Evolutionary conservation across 805 yeast species (phyloP).

Genomic region (Hanseniaspora meyeri): DNA sequence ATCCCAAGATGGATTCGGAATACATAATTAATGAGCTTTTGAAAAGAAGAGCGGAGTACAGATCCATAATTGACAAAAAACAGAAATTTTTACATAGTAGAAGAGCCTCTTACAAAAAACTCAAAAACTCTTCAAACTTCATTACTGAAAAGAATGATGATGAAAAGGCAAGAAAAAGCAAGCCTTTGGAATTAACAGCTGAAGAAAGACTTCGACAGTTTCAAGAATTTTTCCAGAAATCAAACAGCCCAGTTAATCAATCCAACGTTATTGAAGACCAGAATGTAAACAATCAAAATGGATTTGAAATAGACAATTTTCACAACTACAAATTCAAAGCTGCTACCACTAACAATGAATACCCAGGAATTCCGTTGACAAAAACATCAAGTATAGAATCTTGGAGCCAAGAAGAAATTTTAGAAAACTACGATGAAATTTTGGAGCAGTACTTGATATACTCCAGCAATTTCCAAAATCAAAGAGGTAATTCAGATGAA

Average conservation of each 20-base stretch:
- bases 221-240: slow-evolving; percentile 4
- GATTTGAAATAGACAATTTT: slow-evolving; percentile 5
- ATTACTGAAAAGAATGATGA: neutral
- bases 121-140: neutral
- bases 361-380: neutral
- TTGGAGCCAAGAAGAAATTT: slow-evolving; percentile 7
- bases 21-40: slow-evolving; percentile 5
- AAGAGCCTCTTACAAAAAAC: neutral
- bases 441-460: slow-evolving; percentile 6
- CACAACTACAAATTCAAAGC: slow-evolving; percentile 11
- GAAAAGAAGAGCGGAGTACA: slow-evolving; percentile 11
- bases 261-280: neutral
- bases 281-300: neutral
- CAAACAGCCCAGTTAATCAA: neutral
- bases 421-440: slow-evolving; percentile 12
- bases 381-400: neutral
- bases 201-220: slow-evolving; percentile 11
- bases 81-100: neutral
- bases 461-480: neutral
- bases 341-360: neutral
- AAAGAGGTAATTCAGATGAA: neutral
- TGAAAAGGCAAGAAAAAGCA: neutral
- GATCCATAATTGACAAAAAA: neutral
- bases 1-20: slow-evolving; percentile 11
- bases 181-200: neutral